These are phyloP conservation scores for Candida multigemmis DNA, from an alignment of 805 yeast species.

Conservation along the genomic window DNA sequence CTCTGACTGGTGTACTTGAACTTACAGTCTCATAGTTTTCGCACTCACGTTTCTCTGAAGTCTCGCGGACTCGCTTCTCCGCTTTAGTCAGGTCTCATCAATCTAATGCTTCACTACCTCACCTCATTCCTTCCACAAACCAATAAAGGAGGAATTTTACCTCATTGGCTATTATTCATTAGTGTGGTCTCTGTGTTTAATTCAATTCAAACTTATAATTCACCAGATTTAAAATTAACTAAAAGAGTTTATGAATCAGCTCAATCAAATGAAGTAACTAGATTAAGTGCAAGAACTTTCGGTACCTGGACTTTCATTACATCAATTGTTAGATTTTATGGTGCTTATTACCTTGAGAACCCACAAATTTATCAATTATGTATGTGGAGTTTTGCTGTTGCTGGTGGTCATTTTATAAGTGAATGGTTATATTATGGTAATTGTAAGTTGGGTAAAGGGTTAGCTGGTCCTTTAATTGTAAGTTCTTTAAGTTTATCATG, in stretches of 20 bases:
- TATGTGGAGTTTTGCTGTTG: conserved; percentile 72
- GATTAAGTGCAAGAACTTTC: conserved; percentile 87
- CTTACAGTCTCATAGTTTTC: no score
- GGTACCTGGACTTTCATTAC: conserved; percentile 97
- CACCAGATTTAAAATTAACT: conserved; percentile 61
- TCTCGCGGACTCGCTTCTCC: no score
- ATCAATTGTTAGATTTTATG: conserved; percentile 75
- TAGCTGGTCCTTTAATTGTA: conserved; percentile 75
- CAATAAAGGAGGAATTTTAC: conserved; percentile 20
- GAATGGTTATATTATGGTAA: conserved; percentile 80
- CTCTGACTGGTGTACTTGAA: no score
- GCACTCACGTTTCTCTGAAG: no score
- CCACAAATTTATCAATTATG: conserved; percentile 71
- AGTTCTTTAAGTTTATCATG: conserved; percentile 68
- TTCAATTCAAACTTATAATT: conserved; percentile 75
- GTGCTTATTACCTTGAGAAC: conserved; percentile 62
- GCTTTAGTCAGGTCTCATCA: no score
- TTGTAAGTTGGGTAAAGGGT: conserved; percentile 78
- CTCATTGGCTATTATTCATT: conserved; percentile 36
- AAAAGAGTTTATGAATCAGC: conserved; percentile 56
- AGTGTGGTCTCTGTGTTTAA: conserved; percentile 90
- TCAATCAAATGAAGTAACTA: conserved; percentile 23
- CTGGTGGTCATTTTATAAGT: conserved; percentile 70
- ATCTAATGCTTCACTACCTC: conserved; percentile 7
- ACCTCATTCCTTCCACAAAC: conserved; percentile 9